Conservation (phyloP, 129 eudicot species). For the Rutidosis leptorrhynchoides region DNA sequence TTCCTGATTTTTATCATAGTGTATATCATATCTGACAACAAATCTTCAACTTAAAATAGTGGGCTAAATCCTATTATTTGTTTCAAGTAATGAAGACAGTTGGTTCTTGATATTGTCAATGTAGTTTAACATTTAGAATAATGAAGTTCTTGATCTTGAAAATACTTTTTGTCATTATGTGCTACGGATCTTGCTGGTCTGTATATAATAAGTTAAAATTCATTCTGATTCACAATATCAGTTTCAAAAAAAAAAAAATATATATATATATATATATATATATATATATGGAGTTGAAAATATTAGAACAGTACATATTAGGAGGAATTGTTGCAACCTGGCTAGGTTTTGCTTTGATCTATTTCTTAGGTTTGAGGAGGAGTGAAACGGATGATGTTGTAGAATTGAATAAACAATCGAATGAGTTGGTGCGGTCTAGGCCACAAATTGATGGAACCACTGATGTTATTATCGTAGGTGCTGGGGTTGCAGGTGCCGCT, state of each 20-base stretch:
- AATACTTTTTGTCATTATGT: conserved; percentile 1
- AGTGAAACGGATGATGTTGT: conserved; percentile 24
- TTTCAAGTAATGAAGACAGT: conserved; percentile 28
- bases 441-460: conserved; percentile 24
- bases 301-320: conserved; percentile 32
- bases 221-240: conserved; percentile 13
- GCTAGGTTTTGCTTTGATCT: conserved; percentile 34
- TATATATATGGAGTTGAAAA: conserved; percentile 35
- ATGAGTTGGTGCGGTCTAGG: conserved; percentile 7
- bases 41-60: too few relatives aligned
- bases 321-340: conserved; percentile 35
- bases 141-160: conserved; percentile 15
- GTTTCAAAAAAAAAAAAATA: conserved; percentile 7
- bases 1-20: too few relatives aligned
- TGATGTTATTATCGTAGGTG: conserved; percentile 41
- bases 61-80: conserved; percentile 28
- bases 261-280: too few relatives aligned
- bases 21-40: too few relatives aligned
- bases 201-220: conserved; percentile 14
- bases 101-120: conserved; percentile 34
- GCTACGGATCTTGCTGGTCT: background rate
- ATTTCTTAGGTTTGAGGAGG: conserved; percentile 34
- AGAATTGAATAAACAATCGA: conserved; percentile 4
- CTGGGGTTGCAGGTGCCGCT: conserved; percentile 51
- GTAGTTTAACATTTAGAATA: conserved; percentile 11